A percentile compares a stretch with the other conserved stretches of the same genome.
These are phyloP conservation scores for Fusarium decemcellulare DNA, from an alignment of 2,329 filamentous ascomycete species.

Conservation along the genomic window DNA sequence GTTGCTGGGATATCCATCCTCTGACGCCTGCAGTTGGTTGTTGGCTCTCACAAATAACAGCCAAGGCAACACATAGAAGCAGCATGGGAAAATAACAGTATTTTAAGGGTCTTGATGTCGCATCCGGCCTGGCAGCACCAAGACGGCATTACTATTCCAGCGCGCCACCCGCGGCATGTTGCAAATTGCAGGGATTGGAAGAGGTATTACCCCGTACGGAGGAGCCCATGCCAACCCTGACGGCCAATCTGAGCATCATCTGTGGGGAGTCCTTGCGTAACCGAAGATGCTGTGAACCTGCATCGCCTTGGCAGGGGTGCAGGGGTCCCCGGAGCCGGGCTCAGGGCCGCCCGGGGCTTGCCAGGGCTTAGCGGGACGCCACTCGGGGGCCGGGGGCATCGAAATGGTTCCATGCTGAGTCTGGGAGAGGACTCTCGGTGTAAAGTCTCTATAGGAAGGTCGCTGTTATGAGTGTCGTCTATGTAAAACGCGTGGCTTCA, in stretches of 20 bases:
- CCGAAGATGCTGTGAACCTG: background rate
- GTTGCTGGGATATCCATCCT: background rate
- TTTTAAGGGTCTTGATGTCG: background rate
- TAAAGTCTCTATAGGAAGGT: background rate
- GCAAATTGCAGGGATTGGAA: background rate
- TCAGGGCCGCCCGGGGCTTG: background rate
- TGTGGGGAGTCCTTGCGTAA: constrained; percentile 6
- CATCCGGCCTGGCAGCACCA: background rate
- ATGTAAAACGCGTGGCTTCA: too few species aligned
- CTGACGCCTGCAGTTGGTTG: background rate
- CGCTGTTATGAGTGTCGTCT: too few species aligned
- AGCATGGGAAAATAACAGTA: background rate
- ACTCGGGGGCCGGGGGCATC: background rate
- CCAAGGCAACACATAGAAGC: too few species aligned
- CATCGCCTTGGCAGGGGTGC: background rate
- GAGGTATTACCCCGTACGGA: constrained; percentile 3
- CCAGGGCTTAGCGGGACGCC: constrained; percentile 2
- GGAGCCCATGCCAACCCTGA: background rate
- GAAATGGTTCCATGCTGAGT: too few species aligned
- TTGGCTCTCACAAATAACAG: background rate
- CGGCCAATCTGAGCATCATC: constrained; percentile 5
- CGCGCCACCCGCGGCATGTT: background rate
- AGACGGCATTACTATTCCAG: background rate
- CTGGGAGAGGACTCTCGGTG: too few species aligned
- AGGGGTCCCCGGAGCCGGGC: background rate